Evolutionary conservation across 805 yeast genomes (phyloP), one percentile per base, ranked within the genome.

Genomic region (Lipomyces oligophaga): DNA sequence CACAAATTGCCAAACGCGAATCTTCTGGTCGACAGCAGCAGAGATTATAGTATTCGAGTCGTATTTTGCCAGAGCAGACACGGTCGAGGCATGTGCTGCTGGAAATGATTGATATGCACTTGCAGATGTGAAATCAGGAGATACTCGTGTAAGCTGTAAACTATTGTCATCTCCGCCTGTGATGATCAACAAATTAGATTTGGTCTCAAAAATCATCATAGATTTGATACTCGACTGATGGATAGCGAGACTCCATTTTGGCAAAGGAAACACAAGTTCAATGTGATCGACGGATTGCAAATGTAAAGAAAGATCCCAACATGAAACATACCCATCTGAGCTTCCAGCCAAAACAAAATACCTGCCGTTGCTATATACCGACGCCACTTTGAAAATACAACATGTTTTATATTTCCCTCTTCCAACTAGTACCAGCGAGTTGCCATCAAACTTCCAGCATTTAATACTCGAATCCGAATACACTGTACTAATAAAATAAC

Each of bases 161-260:
- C 87, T 83, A 65, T 90, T 89, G 60, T 93, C 98, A 62, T 93
- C 98, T 44, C 98, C 97, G 26, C 96, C 97, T 1, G 96, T 79
- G 4, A 79, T 68, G 3, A 85, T 63, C 19, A 67, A 43, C 45
- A 52, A 4, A 10, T 33, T 24, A 7, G 44, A 31, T 2, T 45
- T 21, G 19, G 15, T 38, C 34, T 39, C 45, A 2, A 64, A 41
- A 1, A 70, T 41, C 11, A 66, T 72, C n/a, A 85, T 60, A 1
- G 83, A 74, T 52, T 87, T 85, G 38, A 90, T 75, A 32, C 96
- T 87, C 31, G 90, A 86, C 63, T 89, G 96, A 60, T 93, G 98
- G 10, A 86, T 68, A 43, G 68, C 76, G 43, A 77, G 74, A 30
- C 45, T 45, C 54, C 54, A 52, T 18, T 11, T 18, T 20, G 28